Evolutionary conservation across 2,329 filamentous ascomycete species (phyloP).

Genomic region (Ilyonectria mors-panacis): DNA sequence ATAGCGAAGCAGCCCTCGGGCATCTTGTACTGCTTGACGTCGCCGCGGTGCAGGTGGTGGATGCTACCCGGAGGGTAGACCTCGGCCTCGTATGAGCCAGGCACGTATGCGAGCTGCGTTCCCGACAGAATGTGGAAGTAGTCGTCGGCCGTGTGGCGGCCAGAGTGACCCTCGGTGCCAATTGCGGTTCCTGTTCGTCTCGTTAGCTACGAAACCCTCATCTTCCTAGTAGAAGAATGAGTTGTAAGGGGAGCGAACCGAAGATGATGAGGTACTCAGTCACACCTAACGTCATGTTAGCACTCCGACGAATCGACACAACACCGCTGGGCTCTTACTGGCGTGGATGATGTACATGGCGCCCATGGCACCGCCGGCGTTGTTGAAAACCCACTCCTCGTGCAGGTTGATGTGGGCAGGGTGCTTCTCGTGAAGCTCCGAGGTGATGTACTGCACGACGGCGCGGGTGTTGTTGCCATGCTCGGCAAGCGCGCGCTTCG

Average conservation of each 20-base stretch:
- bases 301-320: not conserved
- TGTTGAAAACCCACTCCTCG: slow-evolving; percentile 93
- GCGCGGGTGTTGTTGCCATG: slow-evolving; percentile 83
- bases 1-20: slow-evolving; percentile 82
- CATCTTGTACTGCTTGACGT: slow-evolving; percentile 89
- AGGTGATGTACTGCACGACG: slow-evolving; percentile 79
- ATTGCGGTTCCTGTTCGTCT: slow-evolving; percentile 71
- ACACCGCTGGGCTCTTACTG: slow-evolving; percentile 65
- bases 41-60: slow-evolving; percentile 80
- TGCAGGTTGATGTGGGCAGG: slow-evolving; percentile 74
- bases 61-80: slow-evolving; percentile 78
- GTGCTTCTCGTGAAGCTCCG: slow-evolving; percentile 71
- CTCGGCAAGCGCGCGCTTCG: slow-evolving; percentile 73
- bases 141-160: slow-evolving; percentile 92
- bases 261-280: slow-evolving; percentile 95
- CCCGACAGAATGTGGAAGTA: slow-evolving; percentile 93
- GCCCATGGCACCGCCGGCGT: slow-evolving; percentile 92
- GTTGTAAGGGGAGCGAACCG: slow-evolving; percentile 57
- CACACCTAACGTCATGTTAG: slow-evolving; percentile 64
- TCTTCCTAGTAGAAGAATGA: not conserved
- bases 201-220: slow-evolving; percentile 23
- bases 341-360: slow-evolving; percentile 93
- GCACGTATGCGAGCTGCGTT: slow-evolving; percentile 81
- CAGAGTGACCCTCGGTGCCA: slow-evolving; percentile 90
- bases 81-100: slow-evolving; percentile 77